Evolutionary conservation across 257 asterid genomes (phyloP).

Genomic region (Solanum bulbocastanum): DNA sequence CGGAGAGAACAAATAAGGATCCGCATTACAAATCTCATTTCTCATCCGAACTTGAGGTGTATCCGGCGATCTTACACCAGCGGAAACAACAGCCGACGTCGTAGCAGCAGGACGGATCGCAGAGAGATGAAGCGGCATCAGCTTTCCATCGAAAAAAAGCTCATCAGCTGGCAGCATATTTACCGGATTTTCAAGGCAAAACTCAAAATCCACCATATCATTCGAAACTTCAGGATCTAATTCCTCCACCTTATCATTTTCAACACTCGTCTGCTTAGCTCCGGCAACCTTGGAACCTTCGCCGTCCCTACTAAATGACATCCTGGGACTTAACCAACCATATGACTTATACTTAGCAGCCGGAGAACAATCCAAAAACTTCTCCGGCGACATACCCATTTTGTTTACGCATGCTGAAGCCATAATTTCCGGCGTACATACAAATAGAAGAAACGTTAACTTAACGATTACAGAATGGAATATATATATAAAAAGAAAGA

Average conservation of each 20-base stretch:
- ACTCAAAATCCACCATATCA: constrained; percentile 67
- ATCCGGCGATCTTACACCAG: constrained; percentile 30
- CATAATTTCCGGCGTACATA: constrained; percentile 24
- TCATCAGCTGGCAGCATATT: constrained; percentile 86
- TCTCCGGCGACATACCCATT: constrained; percentile 40
- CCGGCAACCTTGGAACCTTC: constrained; percentile 3
- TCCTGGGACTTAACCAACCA: constrained; percentile 42
- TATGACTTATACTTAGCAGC: constrained; percentile 22
- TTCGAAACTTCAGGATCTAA: constrained; percentile 53
- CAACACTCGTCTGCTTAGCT: constrained; percentile 10
- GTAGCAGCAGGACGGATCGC: constrained; percentile 18
- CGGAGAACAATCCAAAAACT: constrained; percentile 35
- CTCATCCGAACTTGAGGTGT: constrained; percentile 33
- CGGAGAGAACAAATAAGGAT: constrained; percentile 74
- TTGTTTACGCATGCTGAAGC: constrained; percentile 62
- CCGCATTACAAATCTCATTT: constrained; percentile 42
- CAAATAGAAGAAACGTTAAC: constrained; percentile 7
- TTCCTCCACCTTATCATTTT: constrained; percentile 5
- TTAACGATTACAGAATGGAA: neutral
- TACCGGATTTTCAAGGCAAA: constrained; percentile 78
- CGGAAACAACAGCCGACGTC: constrained; percentile 6
- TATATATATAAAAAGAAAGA: neutral
- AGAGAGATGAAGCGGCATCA: constrained; percentile 63
- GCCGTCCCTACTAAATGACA: constrained; percentile 21
- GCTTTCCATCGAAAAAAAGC: constrained; percentile 85